A percentile compares a stretch with the other conserved stretches of the same genome.
These are phyloP conservation scores for Raddia guianensis DNA, from an alignment of 176 grass and related monocot species.

Conservation along the genomic window DNA sequence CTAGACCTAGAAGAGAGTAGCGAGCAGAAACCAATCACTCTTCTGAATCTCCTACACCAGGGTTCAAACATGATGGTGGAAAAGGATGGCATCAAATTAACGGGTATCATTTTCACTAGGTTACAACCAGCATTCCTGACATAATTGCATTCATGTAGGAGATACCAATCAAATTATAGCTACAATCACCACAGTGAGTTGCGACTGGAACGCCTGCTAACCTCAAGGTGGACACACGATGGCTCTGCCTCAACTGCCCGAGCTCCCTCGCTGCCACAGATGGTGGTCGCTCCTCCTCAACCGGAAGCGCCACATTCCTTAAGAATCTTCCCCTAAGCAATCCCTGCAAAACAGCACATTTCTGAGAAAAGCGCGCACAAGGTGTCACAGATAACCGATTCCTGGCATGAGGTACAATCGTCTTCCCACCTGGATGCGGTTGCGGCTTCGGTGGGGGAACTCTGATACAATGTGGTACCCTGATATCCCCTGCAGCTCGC, in stretches of 20 bases:
- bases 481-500: constrained; percentile 84
- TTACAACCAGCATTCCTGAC: background rate
- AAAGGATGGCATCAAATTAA: background rate
- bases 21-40: constrained; percentile 8
- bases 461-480: constrained; percentile 70
- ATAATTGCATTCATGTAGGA: constrained; percentile 23
- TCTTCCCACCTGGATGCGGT: constrained; percentile 77
- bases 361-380: background rate
- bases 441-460: constrained; percentile 84
- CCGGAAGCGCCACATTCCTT: constrained; percentile 48
- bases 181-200: background rate
- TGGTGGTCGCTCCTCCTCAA: constrained; percentile 68
- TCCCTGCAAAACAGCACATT: constrained; percentile 51
- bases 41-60: constrained; percentile 31
- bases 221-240: constrained; percentile 72
- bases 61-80: constrained; percentile 3
- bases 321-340: constrained; percentile 92
- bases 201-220: constrained; percentile 23
- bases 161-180: constrained; percentile 12
- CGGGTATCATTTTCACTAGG: background rate
- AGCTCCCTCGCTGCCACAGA: constrained; percentile 86
- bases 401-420: background rate
- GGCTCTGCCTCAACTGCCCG: constrained; percentile 82
- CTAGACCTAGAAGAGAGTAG: constrained; percentile 36
- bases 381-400: background rate